A percentile compares a stretch with the other conserved stretches of the same genome.
Evolutionary conservation across 108 stramenopile genomes (phyloP).

Genomic region (Pseudonitzschia multiseries): DNA sequence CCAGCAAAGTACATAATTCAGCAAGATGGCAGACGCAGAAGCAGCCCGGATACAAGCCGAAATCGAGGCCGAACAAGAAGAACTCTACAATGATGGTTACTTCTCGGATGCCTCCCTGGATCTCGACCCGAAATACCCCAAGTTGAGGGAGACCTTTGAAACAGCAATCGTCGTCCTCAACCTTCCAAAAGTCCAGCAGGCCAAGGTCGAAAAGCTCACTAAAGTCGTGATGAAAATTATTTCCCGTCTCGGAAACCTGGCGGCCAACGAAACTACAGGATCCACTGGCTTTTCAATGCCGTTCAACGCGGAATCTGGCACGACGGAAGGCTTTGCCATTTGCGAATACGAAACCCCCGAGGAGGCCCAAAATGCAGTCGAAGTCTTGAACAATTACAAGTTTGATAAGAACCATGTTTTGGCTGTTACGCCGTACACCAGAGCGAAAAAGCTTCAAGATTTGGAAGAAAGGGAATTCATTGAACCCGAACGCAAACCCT

Average conservation of each 20-base stretch:
- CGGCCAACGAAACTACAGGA: conserved; percentile 44
- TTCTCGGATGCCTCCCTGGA: conserved; percentile 79
- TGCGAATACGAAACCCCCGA: conserved; percentile 86
- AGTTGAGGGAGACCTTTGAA: conserved; percentile 66
- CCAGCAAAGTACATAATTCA: no score
- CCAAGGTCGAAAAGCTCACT: conserved; percentile 78
- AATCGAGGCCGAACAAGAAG: conserved; percentile 71
- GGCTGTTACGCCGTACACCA: conserved; percentile 71
- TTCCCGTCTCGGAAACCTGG: conserved; percentile 64
- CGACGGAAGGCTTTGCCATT: conserved; percentile 88
- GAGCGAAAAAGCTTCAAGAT: conserved; percentile 52
- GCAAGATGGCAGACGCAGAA: background rate
- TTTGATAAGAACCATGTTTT: conserved; percentile 93
- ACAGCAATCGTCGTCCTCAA: conserved; percentile 78
- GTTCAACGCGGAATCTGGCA: conserved; percentile 54
- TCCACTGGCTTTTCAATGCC: conserved; percentile 69
- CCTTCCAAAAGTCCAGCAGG: conserved; percentile 75
- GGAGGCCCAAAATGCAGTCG: conserved; percentile 90
- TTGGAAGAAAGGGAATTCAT: conserved; percentile 67
- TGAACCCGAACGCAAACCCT: conserved; percentile 77
- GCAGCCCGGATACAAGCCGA: conserved; percentile 14
- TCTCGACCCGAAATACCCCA: conserved; percentile 73
- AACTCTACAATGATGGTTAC: conserved; percentile 72
- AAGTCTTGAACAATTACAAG: conserved; percentile 86
- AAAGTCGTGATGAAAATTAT: conserved; percentile 76